phyloP scores from a whole-genome alignment of 106 monocot genomes.

The Apostasia ramifera region DNA sequence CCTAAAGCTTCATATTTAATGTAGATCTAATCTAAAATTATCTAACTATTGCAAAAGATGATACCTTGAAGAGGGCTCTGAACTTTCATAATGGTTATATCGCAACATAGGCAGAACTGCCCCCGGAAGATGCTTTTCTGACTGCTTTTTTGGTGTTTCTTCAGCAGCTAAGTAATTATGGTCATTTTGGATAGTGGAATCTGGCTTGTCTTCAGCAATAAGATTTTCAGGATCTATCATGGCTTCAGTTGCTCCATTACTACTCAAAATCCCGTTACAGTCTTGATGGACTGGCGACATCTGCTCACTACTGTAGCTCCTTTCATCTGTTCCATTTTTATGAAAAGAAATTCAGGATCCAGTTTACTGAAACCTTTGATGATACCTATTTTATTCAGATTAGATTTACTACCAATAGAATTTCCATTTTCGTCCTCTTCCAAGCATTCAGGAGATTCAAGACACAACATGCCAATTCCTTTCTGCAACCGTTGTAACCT shows the following conservation, averaged over 20 bases:
- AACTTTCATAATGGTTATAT: slow-evolving; percentile 49
- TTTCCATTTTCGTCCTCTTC: slow-evolving; percentile 23
- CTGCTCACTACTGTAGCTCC: slow-evolving; percentile 7
- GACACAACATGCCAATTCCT: slow-evolving; percentile 66
- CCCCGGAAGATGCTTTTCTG: slow-evolving; percentile 28
- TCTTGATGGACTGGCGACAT: slow-evolving; percentile 10
- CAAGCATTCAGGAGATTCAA: slow-evolving; percentile 29
- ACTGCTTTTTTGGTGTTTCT: slow-evolving; percentile 9
- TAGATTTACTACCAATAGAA: slow-evolving; percentile 14
- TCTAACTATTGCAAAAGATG: neutral
- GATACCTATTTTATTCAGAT: slow-evolving; percentile 13
- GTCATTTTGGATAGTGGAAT: slow-evolving; percentile 7
- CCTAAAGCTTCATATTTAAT: too few species aligned
- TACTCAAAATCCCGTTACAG: slow-evolving; percentile 7
- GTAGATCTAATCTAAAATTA: too few species aligned
- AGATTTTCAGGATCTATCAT: slow-evolving; percentile 7
- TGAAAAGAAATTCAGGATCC: slow-evolving; percentile 14
- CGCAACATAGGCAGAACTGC: slow-evolving; percentile 60
- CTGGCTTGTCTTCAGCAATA: slow-evolving; percentile 13
- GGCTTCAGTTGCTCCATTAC: slow-evolving; percentile 9
- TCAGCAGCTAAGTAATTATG: slow-evolving; percentile 16
- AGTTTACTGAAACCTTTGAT: slow-evolving; percentile 5
- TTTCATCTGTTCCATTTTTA: slow-evolving; percentile 3
- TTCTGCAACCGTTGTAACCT: slow-evolving; percentile 59
- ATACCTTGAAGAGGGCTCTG: slow-evolving; percentile 64